Conservation (phyloP, 768 basidiomycete species). For the Leccinum subgranulosum region DNA sequence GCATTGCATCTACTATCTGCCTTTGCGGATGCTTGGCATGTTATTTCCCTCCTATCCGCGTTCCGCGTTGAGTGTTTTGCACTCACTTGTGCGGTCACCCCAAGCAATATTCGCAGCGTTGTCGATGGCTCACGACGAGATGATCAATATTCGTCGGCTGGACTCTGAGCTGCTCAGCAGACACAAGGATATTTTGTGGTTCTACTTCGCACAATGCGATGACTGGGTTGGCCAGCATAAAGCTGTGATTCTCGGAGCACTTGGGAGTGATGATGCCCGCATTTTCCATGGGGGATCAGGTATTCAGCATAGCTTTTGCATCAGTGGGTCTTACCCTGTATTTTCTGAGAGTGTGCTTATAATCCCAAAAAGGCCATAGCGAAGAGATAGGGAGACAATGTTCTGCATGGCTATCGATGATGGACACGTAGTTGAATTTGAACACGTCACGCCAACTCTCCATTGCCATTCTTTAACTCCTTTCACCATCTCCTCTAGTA, state of each 20-base stretch:
- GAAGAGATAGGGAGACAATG: constrained; percentile 50
- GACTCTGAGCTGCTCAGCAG: constrained; percentile 45
- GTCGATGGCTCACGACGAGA: constrained; percentile 66
- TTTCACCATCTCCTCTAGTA: too few species aligned
- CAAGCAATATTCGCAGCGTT: constrained; percentile 50
- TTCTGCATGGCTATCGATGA: constrained; percentile 36
- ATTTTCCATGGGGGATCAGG: constrained; percentile 45
- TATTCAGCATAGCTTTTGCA: constrained; percentile 72
- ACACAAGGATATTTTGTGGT: constrained; percentile 38
- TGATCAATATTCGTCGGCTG: constrained; percentile 53
- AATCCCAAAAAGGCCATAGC: constrained; percentile 43
- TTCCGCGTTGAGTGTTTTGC: constrained; percentile 44
- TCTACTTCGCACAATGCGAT: constrained; percentile 63
- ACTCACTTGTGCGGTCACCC: constrained; percentile 49
- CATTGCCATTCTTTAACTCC: too few species aligned
- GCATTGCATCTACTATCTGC: constrained; percentile 33
- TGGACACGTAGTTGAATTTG: not conserved
- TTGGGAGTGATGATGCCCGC: constrained; percentile 35
- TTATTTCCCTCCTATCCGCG: constrained; percentile 52
- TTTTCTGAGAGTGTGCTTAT: not conserved
- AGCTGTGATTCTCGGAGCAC: constrained; percentile 38
- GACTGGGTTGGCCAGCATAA: constrained; percentile 68
- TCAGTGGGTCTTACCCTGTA: constrained; percentile 45
- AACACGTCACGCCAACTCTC: too few species aligned
- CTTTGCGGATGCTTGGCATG: constrained; percentile 42